Conservation (phyloP, 305 asterid species). For the Fraxinus floribunda region DNA sequence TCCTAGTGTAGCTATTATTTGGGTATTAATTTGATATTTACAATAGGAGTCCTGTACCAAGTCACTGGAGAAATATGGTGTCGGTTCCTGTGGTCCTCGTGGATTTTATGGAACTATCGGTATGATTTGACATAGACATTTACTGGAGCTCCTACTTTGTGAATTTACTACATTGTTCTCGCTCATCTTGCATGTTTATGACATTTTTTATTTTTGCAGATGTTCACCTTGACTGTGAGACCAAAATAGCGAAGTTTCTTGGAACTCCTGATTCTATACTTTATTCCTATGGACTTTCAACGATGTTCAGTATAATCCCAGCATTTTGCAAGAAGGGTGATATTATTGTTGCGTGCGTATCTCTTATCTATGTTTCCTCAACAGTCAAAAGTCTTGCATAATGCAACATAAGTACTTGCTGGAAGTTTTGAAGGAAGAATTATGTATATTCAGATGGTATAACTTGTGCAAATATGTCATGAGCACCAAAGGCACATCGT, state of each 20-base stretch:
- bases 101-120: constrained; percentile 99
- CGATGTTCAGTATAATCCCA: constrained; percentile 97
- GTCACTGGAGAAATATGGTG: constrained; percentile 96
- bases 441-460: constrained; percentile 4
- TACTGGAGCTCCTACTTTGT: not conserved
- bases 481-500: not conserved
- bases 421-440: constrained; percentile 18
- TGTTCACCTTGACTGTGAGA: constrained; percentile 99
- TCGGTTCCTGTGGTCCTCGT: constrained; percentile 99
- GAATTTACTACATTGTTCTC: constrained; percentile 5
- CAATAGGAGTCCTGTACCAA: constrained; percentile 84
- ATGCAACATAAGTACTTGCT: constrained; percentile 3
- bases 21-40: constrained; percentile 25
- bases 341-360: constrained; percentile 76
- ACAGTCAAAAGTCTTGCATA: not conserved
- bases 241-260: constrained; percentile 83
- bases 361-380: constrained; percentile 17
- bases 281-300: constrained; percentile 94
- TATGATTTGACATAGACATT: constrained; percentile 31
- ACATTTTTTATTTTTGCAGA: constrained; percentile 44
- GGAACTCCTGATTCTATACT: constrained; percentile 96
- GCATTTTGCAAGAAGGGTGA: constrained; percentile 98
- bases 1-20: constrained; percentile 19
- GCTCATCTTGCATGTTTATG: constrained; percentile 14
- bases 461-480: not conserved